A percentile compares a stretch with the other conserved stretches of the same genome.
Evolutionary conservation across 192 early-diverging fungal species (phyloP).

Genomic region (Geosiphon pyriformis): DNA sequence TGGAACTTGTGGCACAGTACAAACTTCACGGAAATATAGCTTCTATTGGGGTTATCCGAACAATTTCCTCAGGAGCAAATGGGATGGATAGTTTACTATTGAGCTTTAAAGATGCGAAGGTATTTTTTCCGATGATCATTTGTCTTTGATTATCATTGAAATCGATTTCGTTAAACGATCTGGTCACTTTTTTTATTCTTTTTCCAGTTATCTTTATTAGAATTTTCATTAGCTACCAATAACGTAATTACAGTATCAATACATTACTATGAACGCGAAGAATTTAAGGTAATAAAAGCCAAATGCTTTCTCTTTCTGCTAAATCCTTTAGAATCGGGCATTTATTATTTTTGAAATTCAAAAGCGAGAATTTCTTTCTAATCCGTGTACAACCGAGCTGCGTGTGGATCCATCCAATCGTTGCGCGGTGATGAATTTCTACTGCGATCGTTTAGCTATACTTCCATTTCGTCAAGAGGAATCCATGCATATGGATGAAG

Average conservation of each 20-base stretch:
- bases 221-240: slow-evolving; percentile 71
- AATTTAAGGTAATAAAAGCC: slow-evolving; percentile 67
- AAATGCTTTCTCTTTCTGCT: too few species aligned
- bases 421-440: slow-evolving; percentile 86
- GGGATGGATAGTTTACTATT: slow-evolving; percentile 71
- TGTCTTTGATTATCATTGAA: neutral
- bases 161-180: slow-evolving; percentile 16
- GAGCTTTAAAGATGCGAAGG: slow-evolving; percentile 81
- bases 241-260: slow-evolving; percentile 87
- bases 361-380: slow-evolving; percentile 63
- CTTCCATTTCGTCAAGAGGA: slow-evolving; percentile 79
- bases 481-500: slow-evolving; percentile 44
- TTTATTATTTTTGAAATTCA: neutral
- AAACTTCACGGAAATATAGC: slow-evolving; percentile 64
- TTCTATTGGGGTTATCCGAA: slow-evolving; percentile 65
- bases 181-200: slow-evolving; percentile 13
- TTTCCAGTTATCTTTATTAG: slow-evolving; percentile 83
- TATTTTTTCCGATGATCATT: slow-evolving; percentile 28
- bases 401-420: slow-evolving; percentile 80
- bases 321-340: neutral
- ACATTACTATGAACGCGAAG: slow-evolving; percentile 94
- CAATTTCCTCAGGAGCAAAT: slow-evolving; percentile 54
- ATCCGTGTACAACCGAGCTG: slow-evolving; percentile 57
- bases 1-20: slow-evolving; percentile 61
- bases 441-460: slow-evolving; percentile 83